Conservation (phyloP, 2,329 filamentous ascomycete species). For the Thermothelomyces thermophilus region DNA sequence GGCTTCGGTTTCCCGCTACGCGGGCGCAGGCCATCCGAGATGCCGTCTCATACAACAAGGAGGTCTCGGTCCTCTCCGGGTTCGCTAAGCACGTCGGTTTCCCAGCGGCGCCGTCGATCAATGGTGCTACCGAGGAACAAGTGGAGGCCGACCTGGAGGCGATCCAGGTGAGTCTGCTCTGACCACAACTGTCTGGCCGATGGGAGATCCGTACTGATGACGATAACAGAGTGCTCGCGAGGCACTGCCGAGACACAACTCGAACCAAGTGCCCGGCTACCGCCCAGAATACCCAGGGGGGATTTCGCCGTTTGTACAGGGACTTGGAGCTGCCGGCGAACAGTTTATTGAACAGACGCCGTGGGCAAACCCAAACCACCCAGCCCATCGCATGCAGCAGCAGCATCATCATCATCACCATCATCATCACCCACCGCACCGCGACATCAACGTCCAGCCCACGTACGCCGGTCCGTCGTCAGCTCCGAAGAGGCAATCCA, state of each 20-base stretch:
- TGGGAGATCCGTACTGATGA: slow-evolving; percentile 15
- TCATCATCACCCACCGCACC: slow-evolving; percentile 37
- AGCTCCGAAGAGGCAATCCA: slow-evolving; percentile 33
- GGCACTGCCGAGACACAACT: slow-evolving; percentile 12
- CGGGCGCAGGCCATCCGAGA: slow-evolving; percentile 73
- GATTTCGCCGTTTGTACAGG: slow-evolving; percentile 37
- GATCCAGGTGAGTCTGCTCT: slow-evolving; percentile 66
- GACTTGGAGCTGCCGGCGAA: slow-evolving; percentile 64
- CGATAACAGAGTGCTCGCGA: slow-evolving; percentile 29
- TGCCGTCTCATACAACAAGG: slow-evolving; percentile 86
- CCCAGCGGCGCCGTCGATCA: slow-evolving; percentile 84
- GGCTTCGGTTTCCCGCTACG: slow-evolving; percentile 71
- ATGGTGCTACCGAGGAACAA: slow-evolving; percentile 63
- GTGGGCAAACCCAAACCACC: slow-evolving; percentile 86
- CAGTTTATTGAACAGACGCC: slow-evolving; percentile 84
- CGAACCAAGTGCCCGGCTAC: slow-evolving; percentile 15
- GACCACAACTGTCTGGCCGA: background rate
- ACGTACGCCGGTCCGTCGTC: slow-evolving; percentile 31
- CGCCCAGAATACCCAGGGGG: slow-evolving; percentile 24
- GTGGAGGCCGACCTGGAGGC: slow-evolving; percentile 81
- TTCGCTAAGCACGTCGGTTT: slow-evolving; percentile 95
- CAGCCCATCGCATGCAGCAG: slow-evolving; percentile 51
- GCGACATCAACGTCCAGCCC: slow-evolving; percentile 28
- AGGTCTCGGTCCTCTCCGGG: slow-evolving; percentile 85
- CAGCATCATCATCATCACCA: too few relatives aligned